A percentile compares a stretch with the other conserved stretches of the same genome.
Evolutionary conservation across 495 filamentous ascomycete species (phyloP).

Genomic region (Neurospora africana): DNA sequence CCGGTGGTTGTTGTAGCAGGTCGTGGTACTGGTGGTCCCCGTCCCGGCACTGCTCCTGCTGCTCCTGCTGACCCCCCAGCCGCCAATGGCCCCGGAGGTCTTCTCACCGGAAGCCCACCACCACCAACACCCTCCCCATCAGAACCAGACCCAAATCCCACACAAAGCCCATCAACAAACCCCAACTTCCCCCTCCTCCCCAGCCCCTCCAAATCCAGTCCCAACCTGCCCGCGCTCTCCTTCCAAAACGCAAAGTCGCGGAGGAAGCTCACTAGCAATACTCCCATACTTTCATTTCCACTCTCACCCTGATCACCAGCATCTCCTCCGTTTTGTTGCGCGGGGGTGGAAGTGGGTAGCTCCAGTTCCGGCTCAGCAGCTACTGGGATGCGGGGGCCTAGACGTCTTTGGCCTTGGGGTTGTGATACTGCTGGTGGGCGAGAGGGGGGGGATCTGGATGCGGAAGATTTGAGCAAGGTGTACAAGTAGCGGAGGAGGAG

Average conservation of each 20-base stretch:
- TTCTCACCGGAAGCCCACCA: not conserved
- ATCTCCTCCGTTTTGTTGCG: not conserved
- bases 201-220: constrained; percentile 58
- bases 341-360: not conserved
- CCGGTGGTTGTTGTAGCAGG: not conserved
- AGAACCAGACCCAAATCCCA: not conserved
- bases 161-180: constrained; percentile 63
- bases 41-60: not conserved
- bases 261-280: constrained; percentile 74
- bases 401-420: not conserved
- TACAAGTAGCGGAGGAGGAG: constrained; percentile 55
- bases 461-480: constrained; percentile 33
- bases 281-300: constrained; percentile 17
- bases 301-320: not conserved
- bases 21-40: not conserved
- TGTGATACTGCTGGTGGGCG: not conserved
- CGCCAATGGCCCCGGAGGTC: not conserved
- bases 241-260: constrained; percentile 69
- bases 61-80: not conserved
- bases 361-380: not conserved
- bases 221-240: constrained; percentile 49
- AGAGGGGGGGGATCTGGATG: not conserved
- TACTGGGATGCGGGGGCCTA: not conserved
- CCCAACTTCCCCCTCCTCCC: constrained; percentile 46
- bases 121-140: not conserved